Conservation (phyloP, 768 basidiomycete genomes). For the Leccinum barrowsii region DNA sequence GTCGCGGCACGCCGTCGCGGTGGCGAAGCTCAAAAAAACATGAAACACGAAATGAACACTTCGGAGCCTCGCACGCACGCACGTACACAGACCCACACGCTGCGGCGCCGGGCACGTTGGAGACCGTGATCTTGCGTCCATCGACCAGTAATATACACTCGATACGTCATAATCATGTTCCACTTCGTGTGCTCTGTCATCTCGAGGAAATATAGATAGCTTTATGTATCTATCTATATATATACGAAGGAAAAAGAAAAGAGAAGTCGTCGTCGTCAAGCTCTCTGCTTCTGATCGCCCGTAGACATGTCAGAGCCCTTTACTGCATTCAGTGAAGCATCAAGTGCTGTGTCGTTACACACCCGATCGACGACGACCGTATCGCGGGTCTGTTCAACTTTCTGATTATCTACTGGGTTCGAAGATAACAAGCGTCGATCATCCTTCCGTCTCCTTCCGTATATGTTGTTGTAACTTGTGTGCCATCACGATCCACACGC, state of each 20-base stretch:
- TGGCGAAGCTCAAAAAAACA: background rate
- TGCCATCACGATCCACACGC: background rate
- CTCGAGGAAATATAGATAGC: background rate
- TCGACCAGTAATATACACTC: background rate
- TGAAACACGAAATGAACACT: background rate
- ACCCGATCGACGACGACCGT: background rate
- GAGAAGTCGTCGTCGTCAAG: background rate
- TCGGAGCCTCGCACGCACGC: background rate
- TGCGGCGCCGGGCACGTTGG: background rate
- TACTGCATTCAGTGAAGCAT: background rate
- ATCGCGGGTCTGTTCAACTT: background rate
- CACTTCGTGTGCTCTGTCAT: background rate
- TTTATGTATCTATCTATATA: background rate
- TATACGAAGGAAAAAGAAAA: background rate
- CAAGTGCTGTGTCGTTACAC: background rate
- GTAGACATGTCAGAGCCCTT: too few relatives aligned
- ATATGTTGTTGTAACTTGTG: background rate
- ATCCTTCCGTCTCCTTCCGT: background rate
- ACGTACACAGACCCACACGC: background rate
- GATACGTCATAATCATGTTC: background rate
- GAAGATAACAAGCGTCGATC: background rate
- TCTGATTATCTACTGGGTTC: background rate
- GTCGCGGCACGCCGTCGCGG: background rate
- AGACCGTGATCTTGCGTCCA: too few relatives aligned
- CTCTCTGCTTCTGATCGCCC: background rate